Percentiles rank a stretch among this genome's conserved stretches.
Conservation (phyloP, 2,329 filamentous ascomycete genomes). For the Cryphonectria radicalis region DNA sequence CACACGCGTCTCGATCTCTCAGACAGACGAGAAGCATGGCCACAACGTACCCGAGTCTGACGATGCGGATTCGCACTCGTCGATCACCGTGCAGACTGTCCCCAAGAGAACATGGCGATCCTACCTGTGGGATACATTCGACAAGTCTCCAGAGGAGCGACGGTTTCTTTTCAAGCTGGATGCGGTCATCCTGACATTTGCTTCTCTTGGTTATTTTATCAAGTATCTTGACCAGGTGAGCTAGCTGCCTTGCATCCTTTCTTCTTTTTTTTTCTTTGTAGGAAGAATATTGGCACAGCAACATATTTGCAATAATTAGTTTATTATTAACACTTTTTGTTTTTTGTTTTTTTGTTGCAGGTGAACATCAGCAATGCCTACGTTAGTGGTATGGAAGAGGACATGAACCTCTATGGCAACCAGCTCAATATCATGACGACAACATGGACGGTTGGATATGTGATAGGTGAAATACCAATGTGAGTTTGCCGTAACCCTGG, state of each 20-base stretch:
- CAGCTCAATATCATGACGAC: constrained; percentile 44
- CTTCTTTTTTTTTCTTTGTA: background rate
- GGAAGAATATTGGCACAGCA: too few relatives aligned
- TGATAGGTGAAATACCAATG: constrained; percentile 44
- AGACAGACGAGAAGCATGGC: background rate
- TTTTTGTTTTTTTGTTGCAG: background rate
- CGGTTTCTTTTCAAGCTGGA: constrained; percentile 42
- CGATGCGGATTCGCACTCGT: background rate
- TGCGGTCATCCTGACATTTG: constrained; percentile 42
- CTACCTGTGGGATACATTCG: constrained; percentile 54
- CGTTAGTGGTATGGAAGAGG: constrained; percentile 52
- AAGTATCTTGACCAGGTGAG: constrained; percentile 45
- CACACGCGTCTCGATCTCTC: background rate
- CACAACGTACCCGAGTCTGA: constrained; percentile 6
- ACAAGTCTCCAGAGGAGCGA: constrained; percentile 41
- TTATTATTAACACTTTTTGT: background rate
- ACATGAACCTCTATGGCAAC: constrained; percentile 46
- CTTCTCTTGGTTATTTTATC: constrained; percentile 48
- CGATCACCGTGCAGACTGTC: constrained; percentile 32
- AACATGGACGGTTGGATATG: constrained; percentile 44
- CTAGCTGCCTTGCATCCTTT: background rate
- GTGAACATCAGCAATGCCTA: constrained; percentile 49
- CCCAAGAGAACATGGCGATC: constrained; percentile 50
- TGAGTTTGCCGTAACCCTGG: constrained; percentile 21
- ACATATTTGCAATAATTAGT: too few relatives aligned